Evolutionary conservation across 2,329 filamentous ascomycete species (phyloP), one percentile per base, ranked within the genome.

Genomic region (Neofusicoccum umdonicola): DNA sequence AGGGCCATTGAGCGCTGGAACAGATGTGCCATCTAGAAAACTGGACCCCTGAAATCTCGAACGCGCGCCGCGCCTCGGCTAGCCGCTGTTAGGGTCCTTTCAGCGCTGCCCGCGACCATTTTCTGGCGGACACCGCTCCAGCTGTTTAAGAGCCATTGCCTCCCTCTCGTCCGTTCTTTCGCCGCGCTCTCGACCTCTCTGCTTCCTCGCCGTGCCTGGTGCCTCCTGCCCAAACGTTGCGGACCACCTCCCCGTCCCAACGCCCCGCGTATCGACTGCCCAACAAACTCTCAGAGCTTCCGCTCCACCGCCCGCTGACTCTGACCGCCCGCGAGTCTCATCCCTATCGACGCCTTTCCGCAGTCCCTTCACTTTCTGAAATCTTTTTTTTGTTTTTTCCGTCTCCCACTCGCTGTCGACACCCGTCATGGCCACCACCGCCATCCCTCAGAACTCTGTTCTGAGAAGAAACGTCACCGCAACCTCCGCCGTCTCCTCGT

Each of bases 401-500:
- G 34, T 27, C 7, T 15, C 39, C 27, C 15, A 15, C 27, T 17
- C 15, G 19, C 27, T 35, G 41, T 41, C 31, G 2, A 6, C 39
- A 11, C n/a, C 56, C 41, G 67, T 19, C 45, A 77, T 77, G 74
- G 73, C 74, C 62, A 83, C 83, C 68, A 85, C 84, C 57, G 83
- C 83, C 69, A 80, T 84, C 61, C 78, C 84, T 66, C 83, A 84
- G 70, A 81, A 81, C 71, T 54, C 54, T 3, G 73, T 76, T 67
- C 69, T 80, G 68, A 76, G 74, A 72, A 78, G 81, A 68, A 80
- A 79, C 64, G 68, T 77, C 67, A 83, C 85, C 66, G 76, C 82
- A 66, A 83, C 85, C 64, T 85, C 84, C 37, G 69, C 72, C 11
- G 73, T 78, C n/a, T 82, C 80, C 39, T 88, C 86, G 19, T 75